These are phyloP conservation scores for Coccomyxa sp. DNA, from an alignment of 139 green algal genomes.

Conservation along the genomic window DNA sequence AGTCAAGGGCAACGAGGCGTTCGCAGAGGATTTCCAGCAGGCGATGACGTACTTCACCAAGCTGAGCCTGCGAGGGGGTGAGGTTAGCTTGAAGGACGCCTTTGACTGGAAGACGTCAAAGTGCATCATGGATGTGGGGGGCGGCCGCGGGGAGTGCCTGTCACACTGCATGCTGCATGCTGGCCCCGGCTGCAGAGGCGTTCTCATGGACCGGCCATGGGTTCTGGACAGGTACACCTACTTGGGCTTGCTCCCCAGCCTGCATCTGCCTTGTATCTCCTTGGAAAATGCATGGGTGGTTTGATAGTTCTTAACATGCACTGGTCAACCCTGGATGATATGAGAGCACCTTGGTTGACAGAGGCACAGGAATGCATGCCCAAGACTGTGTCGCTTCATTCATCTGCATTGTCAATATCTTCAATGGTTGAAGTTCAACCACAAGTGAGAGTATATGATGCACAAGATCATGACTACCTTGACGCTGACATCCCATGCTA, in stretches of 20 bases:
- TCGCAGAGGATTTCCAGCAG: slow-evolving; percentile 22
- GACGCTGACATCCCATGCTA: too few species aligned
- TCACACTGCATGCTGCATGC: slow-evolving; percentile 18
- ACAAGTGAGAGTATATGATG: too few species aligned
- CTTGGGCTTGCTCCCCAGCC: too few species aligned
- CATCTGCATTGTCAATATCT: too few species aligned
- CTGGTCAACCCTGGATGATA: too few species aligned
- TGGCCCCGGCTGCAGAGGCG: neutral
- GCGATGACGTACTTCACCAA: slow-evolving; percentile 33
- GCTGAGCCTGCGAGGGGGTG: slow-evolving; percentile 22
- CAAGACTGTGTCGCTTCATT: too few species aligned
- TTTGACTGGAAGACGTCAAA: slow-evolving; percentile 18
- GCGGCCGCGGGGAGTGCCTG: slow-evolving; percentile 21
- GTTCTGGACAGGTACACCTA: slow-evolving; percentile 15
- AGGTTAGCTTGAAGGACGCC: slow-evolving; percentile 6
- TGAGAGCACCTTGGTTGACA: too few species aligned
- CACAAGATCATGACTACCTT: too few species aligned
- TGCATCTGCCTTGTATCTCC: neutral
- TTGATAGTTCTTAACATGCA: neutral
- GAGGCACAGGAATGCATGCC: too few species aligned
- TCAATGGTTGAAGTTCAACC: too few species aligned
- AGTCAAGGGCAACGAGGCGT: slow-evolving; percentile 13
- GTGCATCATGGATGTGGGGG: slow-evolving; percentile 28
- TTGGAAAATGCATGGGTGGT: neutral
- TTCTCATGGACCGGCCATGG: slow-evolving; percentile 21